Base-by-base conservation (phyloP, 192 early-diverging fungal species). In the Backusella macrospora region DNA sequence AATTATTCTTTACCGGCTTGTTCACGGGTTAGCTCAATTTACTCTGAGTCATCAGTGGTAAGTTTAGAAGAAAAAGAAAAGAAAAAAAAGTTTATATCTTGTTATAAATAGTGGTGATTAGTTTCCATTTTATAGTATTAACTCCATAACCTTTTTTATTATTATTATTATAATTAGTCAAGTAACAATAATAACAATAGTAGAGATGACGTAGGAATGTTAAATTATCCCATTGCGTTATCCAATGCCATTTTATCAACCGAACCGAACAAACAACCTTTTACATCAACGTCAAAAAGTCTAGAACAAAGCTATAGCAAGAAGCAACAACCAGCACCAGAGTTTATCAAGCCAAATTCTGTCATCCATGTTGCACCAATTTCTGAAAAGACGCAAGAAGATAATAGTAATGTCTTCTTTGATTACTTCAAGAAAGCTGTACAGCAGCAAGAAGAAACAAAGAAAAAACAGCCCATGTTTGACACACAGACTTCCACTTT, bases 261-360 rank as follows among this genome's bases (percentile, higher is more conserved):
- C 52, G 52, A 59, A 14, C 52, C 52, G 52, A 59, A 59, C 52
- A 59, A 59, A 59, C 52, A 59, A 26, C 52, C 52, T 59, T 59
- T 59, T 59, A 59, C 23, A 34, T 34, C 29, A 34, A 34, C 29
- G 2, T 34, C 29, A 59, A 59, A 59, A 23, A 59, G 52, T 23
- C 21, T 59, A 59, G 52, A 59, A 59, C 52, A 59, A 59, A 52
- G 8, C 8, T 26, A 10, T 4, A 59, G 26, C 21, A 59, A 59
- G 5, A 18, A 6, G 5, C 8, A 26, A 23, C 52, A 59, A 10
- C 52, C 7, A 12, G 12, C 21, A 26, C 26, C 52, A 12, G 52
- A 59, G 21, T 59, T 59, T 59, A 59, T 59, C 52, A 59, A 59
- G 12, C 52, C 52, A 2, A 59, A 59, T 12, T 59, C 52, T 59